Evolutionary conservation across 2,329 filamentous ascomycete species (phyloP).

Genomic region (Aspergillus neotritici): DNA sequence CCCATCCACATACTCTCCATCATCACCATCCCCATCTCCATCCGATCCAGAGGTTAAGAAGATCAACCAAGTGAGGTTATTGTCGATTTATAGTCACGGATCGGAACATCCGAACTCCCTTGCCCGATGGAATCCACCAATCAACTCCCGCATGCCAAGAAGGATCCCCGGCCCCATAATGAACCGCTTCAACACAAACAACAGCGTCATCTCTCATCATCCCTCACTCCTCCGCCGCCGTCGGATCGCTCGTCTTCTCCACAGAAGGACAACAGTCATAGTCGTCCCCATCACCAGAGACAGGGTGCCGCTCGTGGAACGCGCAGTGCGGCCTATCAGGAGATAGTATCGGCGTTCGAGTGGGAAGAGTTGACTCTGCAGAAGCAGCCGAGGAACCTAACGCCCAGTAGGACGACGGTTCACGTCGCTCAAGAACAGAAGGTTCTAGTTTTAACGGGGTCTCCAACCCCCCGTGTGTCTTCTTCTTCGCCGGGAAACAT

Average conservation of each 20-base stretch:
- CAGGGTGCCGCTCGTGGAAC: conserved; percentile 22
- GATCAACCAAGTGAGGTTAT: too few species aligned
- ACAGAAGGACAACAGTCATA: too few species aligned
- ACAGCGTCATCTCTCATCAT: not conserved
- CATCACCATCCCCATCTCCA: too few species aligned
- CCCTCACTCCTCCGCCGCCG: conserved; percentile 3
- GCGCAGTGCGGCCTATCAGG: conserved; percentile 14
- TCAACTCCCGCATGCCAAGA: conserved; percentile 8
- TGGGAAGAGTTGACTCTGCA: conserved; percentile 25
- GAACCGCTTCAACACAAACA: conserved; percentile 5
- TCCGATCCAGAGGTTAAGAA: too few species aligned
- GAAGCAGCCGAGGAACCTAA: conserved; percentile 7
- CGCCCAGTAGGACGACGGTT: too few species aligned
- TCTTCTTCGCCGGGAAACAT: conserved; percentile 19
- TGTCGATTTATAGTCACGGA: too few species aligned
- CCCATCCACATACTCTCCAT: too few species aligned
- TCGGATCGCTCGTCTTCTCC: not conserved
- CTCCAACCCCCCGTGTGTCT: too few species aligned
- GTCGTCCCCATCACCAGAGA: conserved; percentile 13
- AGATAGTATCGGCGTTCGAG: conserved; percentile 19
- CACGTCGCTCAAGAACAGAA: too few species aligned
- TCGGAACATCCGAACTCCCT: conserved; percentile 3
- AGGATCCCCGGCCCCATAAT: conserved; percentile 1
- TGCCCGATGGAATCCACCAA: conserved; percentile 16
- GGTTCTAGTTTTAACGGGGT: too few species aligned